Conservation (phyloP, 768 basidiomycete genomes). For the Boletus rubropictus region DNA sequence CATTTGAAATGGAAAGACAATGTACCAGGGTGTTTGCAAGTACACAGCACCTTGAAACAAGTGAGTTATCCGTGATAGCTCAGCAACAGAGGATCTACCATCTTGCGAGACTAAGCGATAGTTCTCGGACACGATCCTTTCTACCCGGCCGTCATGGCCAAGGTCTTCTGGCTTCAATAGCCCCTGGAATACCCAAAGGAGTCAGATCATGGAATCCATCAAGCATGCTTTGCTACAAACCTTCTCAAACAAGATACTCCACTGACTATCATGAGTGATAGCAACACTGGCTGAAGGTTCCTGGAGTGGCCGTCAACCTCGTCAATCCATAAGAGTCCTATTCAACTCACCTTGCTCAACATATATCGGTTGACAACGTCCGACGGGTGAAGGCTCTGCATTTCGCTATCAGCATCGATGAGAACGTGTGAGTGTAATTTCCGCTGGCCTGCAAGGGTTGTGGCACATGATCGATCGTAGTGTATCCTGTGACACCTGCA, state of each 20-base stretch:
- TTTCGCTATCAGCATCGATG: not conserved
- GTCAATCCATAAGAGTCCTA: too few relatives aligned
- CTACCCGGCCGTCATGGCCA: not conserved
- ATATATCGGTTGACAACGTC: constrained; percentile 14
- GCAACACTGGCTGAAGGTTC: constrained; percentile 11
- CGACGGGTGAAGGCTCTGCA: constrained; percentile 9
- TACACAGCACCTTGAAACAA: not conserved
- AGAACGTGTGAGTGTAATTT: not conserved
- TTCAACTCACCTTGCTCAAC: constrained; percentile 1
- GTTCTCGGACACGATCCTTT: too few relatives aligned
- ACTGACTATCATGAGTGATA: constrained; percentile 12
- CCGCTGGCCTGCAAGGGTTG: not conserved
- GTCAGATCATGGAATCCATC: not conserved
- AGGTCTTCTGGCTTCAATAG: constrained; percentile 5
- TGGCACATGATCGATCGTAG: constrained; percentile 3
- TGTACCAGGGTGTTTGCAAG: constrained; percentile 3
- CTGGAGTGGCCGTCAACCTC: not conserved
- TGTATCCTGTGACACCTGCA: not conserved
- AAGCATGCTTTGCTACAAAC: not conserved
- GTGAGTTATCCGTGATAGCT: not conserved
- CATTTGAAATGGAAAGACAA: not conserved
- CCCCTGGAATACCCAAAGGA: constrained; percentile 1
- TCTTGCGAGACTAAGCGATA: not conserved
- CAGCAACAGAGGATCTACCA: not conserved
- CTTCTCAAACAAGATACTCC: constrained; percentile 10